Evolutionary conservation across 176 grass and related monocot genomes (phyloP).

Genomic region (Raddia guianensis): DNA sequence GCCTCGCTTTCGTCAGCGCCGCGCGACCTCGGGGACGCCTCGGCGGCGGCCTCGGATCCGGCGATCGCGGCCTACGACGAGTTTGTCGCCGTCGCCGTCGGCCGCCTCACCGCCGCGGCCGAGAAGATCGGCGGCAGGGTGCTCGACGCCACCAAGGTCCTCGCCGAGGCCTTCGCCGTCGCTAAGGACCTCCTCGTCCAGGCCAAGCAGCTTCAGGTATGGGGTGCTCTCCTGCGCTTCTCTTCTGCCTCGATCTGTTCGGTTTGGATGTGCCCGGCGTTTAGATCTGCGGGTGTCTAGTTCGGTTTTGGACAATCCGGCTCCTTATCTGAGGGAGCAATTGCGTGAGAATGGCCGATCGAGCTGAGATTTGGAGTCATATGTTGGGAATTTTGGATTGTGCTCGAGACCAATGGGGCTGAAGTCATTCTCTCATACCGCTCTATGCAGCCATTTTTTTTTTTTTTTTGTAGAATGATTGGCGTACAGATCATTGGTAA

Average conservation of each 20-base stretch:
- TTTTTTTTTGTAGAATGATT: not conserved
- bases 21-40: slow-evolving; percentile 38
- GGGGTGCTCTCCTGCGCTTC: not conserved
- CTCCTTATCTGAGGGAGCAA: not conserved
- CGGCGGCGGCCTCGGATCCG: slow-evolving; percentile 57
- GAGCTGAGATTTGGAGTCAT: slow-evolving; percentile 16
- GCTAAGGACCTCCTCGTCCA: slow-evolving; percentile 75
- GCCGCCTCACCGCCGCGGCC: slow-evolving; percentile 57
- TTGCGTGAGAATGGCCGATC: not conserved
- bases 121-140: slow-evolving; percentile 95
- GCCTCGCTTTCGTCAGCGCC: slow-evolving; percentile 44
- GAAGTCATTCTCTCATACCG: not conserved
- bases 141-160: slow-evolving; percentile 64
- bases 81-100: slow-evolving; percentile 52
- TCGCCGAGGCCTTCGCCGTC: slow-evolving; percentile 78
- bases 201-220: slow-evolving; percentile 82
- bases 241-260: slow-evolving; percentile 25
- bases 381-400: not conserved
- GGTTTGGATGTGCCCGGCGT: not conserved
- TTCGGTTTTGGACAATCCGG: not conserved
- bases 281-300: slow-evolving; percentile 25
- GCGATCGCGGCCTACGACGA: slow-evolving; percentile 87
- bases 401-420: not conserved
- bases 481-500: not conserved
- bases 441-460: not conserved